These are phyloP conservation scores for Ceratocystis smalleyi DNA, from an alignment of 2,329 filamentous ascomycete species.

Conservation along the genomic window DNA sequence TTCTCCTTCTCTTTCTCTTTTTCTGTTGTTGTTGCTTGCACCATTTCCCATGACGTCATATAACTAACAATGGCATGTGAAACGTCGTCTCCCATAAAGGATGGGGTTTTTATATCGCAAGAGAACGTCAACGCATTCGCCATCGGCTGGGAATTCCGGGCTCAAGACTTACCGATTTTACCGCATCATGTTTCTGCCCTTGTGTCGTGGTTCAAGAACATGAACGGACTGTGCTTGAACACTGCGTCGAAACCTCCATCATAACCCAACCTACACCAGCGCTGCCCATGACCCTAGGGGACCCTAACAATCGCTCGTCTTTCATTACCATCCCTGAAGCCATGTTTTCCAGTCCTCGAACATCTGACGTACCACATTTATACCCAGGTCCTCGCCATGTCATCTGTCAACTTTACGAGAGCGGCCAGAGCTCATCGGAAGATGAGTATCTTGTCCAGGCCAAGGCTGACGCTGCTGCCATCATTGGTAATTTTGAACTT, in stretches of 20 bases:
- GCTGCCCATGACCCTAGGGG: conserved; percentile 15
- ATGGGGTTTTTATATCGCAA: conserved; percentile 15
- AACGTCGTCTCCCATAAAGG: conserved; percentile 10
- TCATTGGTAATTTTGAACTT: conserved; percentile 8
- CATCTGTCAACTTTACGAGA: conserved; percentile 14
- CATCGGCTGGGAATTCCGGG: conserved; percentile 14
- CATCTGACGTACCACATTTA: not conserved
- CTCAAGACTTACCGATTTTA: conserved; percentile 9
- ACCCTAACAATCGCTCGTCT: conserved; percentile 13
- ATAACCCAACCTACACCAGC: conserved; percentile 13
- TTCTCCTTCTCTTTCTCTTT: not conserved
- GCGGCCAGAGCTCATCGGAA: conserved; percentile 6
- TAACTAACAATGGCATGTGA: conserved; percentile 15
- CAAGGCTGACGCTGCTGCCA: conserved; percentile 14
- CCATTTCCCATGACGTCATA: conserved; percentile 10
- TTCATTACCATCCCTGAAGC: conserved; percentile 16
- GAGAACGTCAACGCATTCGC: conserved; percentile 15
- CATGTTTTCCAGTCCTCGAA: conserved; percentile 10
- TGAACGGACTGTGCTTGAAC: conserved; percentile 15
- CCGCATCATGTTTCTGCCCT: conserved; percentile 13
- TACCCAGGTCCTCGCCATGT: not conserved
- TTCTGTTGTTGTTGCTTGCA: not conserved
- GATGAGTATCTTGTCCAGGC: conserved; percentile 11
- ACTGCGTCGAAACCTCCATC: conserved; percentile 13
- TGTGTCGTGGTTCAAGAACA: conserved; percentile 15